Evolutionary conservation across 192 early-diverging fungal genomes (phyloP).

Genomic region (Backusella westeae): DNA sequence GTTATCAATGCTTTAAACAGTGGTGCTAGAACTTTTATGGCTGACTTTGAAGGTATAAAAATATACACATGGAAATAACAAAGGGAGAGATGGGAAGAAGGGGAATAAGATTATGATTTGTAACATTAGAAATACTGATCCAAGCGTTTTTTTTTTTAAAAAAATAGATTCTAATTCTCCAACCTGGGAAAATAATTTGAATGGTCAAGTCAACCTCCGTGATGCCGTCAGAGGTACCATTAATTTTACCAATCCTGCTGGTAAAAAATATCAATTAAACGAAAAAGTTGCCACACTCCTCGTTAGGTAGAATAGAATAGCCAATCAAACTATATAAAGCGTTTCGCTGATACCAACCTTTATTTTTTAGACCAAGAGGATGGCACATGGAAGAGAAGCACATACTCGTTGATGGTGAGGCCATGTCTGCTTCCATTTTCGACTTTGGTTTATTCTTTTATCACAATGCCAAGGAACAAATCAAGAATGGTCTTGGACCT

Average conservation of each 20-base stretch:
- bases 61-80: neutral
- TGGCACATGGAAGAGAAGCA: slow-evolving; percentile 99
- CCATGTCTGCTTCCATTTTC: slow-evolving; percentile 90
- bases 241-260: slow-evolving; percentile 80
- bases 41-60: slow-evolving; percentile 81
- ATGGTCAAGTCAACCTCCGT: slow-evolving; percentile 90
- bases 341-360: neutral
- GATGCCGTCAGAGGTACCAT: slow-evolving; percentile 88
- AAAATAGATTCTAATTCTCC: slow-evolving; percentile 90
- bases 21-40: slow-evolving; percentile 92
- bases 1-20: slow-evolving; percentile 98
- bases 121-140: neutral
- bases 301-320: slow-evolving; percentile 60
- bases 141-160: neutral
- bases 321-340: neutral
- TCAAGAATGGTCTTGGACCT: slow-evolving; percentile 85
- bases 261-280: slow-evolving; percentile 91
- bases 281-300: slow-evolving; percentile 87
- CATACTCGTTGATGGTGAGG: slow-evolving; percentile 84
- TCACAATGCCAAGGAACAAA: slow-evolving; percentile 88
- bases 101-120: too few relatives aligned
- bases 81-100: neutral
- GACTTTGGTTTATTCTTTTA: slow-evolving; percentile 98
- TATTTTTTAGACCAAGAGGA: slow-evolving; percentile 75
- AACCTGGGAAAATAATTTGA: slow-evolving; percentile 91